Base-by-base conservation (phyloP, 768 basidiomycete genomes). In the Rhodocollybia butyracea region DNA sequence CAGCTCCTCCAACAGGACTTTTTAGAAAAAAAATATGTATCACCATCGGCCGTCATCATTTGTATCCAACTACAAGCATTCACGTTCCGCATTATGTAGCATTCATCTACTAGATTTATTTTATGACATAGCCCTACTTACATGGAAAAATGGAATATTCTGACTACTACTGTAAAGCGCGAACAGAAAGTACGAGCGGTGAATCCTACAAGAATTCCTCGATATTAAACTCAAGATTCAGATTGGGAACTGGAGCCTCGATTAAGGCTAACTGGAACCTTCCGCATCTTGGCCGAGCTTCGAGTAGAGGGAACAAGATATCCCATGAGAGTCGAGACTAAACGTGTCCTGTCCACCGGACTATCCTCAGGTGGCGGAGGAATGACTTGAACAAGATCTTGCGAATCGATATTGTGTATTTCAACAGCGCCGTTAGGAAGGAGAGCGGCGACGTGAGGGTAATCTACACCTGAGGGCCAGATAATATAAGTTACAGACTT, bases 331-430 rank as follows among this genome's bases (percentile, higher is more conserved):
- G 76, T 76, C 0, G 78, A 71, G 11, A 75, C 58, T 31, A 82
- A 66, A 21, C 52, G 39, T 5, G 38, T 46, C 19, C 58, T 39
- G 10, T 46, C 57, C 51, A 38, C 31, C 30, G 45, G 46, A 13
- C 47, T 54, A 30, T 45, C 22, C 8, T 42, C 46, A 17, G 55
- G 24, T 12, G 51, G 36, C 38, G 67, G 42, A 6, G 80, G 66
- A 15, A 96, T 71, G 27, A 86, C 81, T 66, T 95, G 94, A 1
- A 83, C 77, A 39, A 88, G 83, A 22, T 72, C 63, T 62, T 91
- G 90, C 1, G 86, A 83, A 66, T 91, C 83, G 53, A 96, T 72
- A 57, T 78, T 86, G 66, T 97, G 94, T 3, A 96, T 80, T 64
- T 90, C 85, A 52, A 98, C 81, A 1, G 84, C 88, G 48, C 84